A percentile compares a stretch with the other conserved stretches of the same genome.
Evolutionary conservation across 345 rosid genomes (phyloP).

Genomic region (Excoecaria cochinchinensis): DNA sequence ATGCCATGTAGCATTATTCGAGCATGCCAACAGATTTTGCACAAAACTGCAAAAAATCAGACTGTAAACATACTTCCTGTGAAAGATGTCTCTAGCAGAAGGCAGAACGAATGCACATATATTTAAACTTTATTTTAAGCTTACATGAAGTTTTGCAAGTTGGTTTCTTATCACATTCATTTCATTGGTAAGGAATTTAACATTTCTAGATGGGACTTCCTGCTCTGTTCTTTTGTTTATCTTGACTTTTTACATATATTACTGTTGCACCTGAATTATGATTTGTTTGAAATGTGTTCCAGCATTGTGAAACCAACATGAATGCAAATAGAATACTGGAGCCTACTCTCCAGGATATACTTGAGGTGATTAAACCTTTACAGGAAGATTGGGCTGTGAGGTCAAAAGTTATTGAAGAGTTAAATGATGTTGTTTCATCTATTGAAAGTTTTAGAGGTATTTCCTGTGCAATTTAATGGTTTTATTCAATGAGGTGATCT

Average conservation of each 20-base stretch:
- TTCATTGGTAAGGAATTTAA: background rate
- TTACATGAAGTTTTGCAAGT: background rate
- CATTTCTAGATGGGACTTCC: background rate
- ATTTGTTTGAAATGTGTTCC: slow-evolving; percentile 18
- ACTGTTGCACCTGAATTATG: slow-evolving; percentile 7
- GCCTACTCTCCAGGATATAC: slow-evolving; percentile 53
- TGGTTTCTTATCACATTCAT: background rate
- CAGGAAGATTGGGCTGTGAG: slow-evolving; percentile 54
- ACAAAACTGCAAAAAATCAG: no score
- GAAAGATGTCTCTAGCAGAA: no score
- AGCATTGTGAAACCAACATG: slow-evolving; percentile 39
- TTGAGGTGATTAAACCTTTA: slow-evolving; percentile 53
- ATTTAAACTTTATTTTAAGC: background rate
- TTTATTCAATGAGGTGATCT: background rate
- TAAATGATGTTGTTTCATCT: slow-evolving; percentile 50
- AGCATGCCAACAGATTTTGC: no score
- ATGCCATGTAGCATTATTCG: no score
- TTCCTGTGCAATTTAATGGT: slow-evolving; percentile 16
- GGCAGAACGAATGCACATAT: no score
- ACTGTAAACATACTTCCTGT: no score
- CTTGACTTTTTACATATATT: background rate
- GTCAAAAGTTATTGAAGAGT: slow-evolving; percentile 46
- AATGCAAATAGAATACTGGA: slow-evolving; percentile 40
- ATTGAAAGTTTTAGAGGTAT: slow-evolving; percentile 79
- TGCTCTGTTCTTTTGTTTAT: background rate